A percentile compares a stretch with the other conserved stretches of the same genome.
Evolutionary conservation across 176 grass and related monocot species (phyloP).

Genomic region (Secale cereale): DNA sequence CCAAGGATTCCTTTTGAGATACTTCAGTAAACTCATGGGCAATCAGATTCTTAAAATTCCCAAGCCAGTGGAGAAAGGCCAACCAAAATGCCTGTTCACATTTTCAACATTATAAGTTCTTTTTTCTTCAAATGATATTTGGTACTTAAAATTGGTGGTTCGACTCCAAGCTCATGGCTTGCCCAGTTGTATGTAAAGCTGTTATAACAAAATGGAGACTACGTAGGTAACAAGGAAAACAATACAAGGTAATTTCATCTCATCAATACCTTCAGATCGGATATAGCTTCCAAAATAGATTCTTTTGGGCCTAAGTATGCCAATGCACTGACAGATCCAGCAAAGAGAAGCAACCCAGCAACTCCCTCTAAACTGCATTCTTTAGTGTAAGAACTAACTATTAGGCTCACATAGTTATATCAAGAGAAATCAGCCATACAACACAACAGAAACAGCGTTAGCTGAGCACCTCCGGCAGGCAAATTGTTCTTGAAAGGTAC

Average conservation of each 20-base stretch:
- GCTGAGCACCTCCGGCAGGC: constrained; percentile 54
- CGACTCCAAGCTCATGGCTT: background rate
- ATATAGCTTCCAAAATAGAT: constrained; percentile 80
- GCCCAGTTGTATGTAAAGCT: background rate
- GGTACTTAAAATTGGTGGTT: background rate
- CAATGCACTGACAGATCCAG: constrained; percentile 65
- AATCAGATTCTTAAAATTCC: constrained; percentile 1
- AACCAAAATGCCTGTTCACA: background rate
- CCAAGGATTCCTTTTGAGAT: background rate
- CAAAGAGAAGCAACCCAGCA: constrained; percentile 61
- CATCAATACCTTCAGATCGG: constrained; percentile 80
- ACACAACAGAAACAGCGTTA: constrained; percentile 1
- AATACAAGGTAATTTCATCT: constrained; percentile 1
- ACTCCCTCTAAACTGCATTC: constrained; percentile 77
- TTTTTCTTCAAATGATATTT: background rate
- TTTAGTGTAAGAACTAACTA: constrained; percentile 45
- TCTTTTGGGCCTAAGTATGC: constrained; percentile 82
- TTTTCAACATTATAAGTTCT: constrained; percentile 8
- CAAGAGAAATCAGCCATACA: constrained; percentile 21
- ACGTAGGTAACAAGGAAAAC: background rate
- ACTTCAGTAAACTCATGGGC: background rate
- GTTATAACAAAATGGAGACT: background rate
- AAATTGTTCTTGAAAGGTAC: constrained; percentile 63
- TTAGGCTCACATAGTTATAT: constrained; percentile 31
- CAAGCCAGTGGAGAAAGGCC: background rate